Conservation (phyloP, 2,329 filamentous ascomycete genomes). For the Ophiocordyceps camponoti-floridani region DNA sequence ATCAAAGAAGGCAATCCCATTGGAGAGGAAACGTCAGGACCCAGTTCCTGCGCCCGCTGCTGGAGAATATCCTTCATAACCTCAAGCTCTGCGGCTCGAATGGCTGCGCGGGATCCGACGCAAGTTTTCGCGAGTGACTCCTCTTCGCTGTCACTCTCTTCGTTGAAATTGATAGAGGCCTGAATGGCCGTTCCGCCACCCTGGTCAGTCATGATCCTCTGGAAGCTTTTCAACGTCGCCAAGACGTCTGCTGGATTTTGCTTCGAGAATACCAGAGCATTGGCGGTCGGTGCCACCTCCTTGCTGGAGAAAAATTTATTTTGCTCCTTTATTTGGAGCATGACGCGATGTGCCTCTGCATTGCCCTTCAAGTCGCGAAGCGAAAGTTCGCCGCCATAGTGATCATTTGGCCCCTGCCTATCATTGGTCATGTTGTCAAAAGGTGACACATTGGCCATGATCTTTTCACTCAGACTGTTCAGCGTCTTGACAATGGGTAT, state of each 20-base stretch:
- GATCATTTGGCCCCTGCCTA: slow-evolving; percentile 43
- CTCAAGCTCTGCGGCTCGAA: slow-evolving; percentile 45
- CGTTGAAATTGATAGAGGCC: slow-evolving; percentile 46
- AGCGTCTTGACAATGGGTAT: slow-evolving; percentile 78
- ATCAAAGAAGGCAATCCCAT: slow-evolving; percentile 38
- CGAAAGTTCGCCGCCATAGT: slow-evolving; percentile 49
- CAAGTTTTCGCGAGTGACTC: slow-evolving; percentile 34
- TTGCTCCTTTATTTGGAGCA: slow-evolving; percentile 78
- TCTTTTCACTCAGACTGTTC: slow-evolving; percentile 82
- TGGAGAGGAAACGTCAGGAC: slow-evolving; percentile 27
- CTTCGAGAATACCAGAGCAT: slow-evolving; percentile 39
- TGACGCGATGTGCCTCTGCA: slow-evolving; percentile 56
- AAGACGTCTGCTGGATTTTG: slow-evolving; percentile 56
- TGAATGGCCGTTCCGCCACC: slow-evolving; percentile 40
- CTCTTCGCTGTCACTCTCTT: slow-evolving; percentile 52
- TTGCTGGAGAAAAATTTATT: slow-evolving; percentile 59
- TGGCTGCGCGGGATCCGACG: slow-evolving; percentile 52
- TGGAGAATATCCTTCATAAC: slow-evolving; percentile 47
- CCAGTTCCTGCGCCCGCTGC: slow-evolving; percentile 40
- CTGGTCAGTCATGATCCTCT: slow-evolving; percentile 30
- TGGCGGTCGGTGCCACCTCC: slow-evolving; percentile 25
- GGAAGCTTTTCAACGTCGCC: slow-evolving; percentile 40
- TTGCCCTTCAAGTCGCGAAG: slow-evolving; percentile 67
- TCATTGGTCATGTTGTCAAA: slow-evolving; percentile 52
- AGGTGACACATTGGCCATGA: slow-evolving; percentile 74